A percentile compares a stretch with the other conserved stretches of the same genome.
phyloP scores from a whole-genome alignment of 495 filamentous ascomycete genomes.

The Lasiosphaeria hispida region DNA sequence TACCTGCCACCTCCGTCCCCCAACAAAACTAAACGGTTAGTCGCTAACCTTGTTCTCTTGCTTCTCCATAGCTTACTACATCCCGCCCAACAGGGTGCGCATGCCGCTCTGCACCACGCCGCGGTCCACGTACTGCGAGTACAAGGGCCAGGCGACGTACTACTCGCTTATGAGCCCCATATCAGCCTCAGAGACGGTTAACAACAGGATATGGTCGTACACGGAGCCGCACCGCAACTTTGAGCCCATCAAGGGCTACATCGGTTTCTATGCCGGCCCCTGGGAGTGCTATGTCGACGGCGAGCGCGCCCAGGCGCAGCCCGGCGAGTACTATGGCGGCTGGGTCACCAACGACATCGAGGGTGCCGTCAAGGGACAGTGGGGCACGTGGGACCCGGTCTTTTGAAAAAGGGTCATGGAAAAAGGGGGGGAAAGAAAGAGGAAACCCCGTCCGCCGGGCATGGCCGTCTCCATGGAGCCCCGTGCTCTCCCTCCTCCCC shows the following conservation, averaged over 20 bases:
- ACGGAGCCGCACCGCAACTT: conserved; percentile 48
- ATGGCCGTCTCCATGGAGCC: too few species aligned
- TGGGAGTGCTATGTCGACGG: conserved; percentile 62
- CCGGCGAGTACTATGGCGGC: conserved; percentile 59
- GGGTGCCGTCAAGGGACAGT: conserved; percentile 52
- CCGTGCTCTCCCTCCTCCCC: too few species aligned
- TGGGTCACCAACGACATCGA: conserved; percentile 58
- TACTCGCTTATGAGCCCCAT: conserved; percentile 39
- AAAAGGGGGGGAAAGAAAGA: not conserved
- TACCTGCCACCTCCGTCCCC: too few species aligned
- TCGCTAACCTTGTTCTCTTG: not conserved
- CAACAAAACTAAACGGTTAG: not conserved
- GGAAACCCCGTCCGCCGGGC: not conserved
- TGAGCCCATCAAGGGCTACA: conserved; percentile 47
- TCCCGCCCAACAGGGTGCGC: conserved; percentile 44
- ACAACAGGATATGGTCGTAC: conserved; percentile 55
- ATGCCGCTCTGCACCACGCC: conserved; percentile 43
- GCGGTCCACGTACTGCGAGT: conserved; percentile 53
- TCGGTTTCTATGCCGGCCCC: conserved; percentile 54
- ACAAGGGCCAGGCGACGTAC: conserved; percentile 57
- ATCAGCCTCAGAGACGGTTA: conserved; percentile 36
- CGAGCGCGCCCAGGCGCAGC: conserved; percentile 55
- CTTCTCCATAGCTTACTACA: conserved; percentile 50
- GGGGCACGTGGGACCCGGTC: conserved; percentile 38
- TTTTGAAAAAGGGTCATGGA: conserved; percentile 9